Conservation (phyloP, 1,284 basidiomycete genomes). For the Chondrostereum purpureum region DNA sequence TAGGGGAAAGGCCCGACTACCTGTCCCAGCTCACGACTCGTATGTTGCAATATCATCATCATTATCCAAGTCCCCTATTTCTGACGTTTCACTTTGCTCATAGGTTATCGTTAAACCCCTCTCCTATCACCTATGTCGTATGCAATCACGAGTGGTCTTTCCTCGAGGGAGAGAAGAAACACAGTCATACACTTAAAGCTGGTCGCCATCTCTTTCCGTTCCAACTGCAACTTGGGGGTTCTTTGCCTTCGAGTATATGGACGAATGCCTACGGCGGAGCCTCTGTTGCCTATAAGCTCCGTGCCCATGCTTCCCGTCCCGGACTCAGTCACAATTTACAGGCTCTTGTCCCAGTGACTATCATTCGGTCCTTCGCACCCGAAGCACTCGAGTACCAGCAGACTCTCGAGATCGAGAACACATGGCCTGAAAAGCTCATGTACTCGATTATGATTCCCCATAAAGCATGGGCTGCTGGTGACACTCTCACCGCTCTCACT, state of each 20-base stretch:
- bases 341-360: constrained; percentile 51
- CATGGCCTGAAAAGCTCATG: constrained; percentile 94
- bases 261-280: constrained; percentile 57
- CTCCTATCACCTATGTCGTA: constrained; percentile 57
- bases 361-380: constrained; percentile 68
- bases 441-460: constrained; percentile 82
- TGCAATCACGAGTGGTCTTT: constrained; percentile 88
- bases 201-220: constrained; percentile 86
- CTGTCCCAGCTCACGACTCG: constrained; percentile 57
- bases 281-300: constrained; percentile 79
- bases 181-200: constrained; percentile 85
- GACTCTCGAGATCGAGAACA: constrained; percentile 90
- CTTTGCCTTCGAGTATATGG: constrained; percentile 70
- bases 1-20: constrained; percentile 75
- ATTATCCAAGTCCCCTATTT: constrained; percentile 15
- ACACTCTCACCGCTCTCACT: constrained; percentile 72
- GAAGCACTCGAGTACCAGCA: constrained; percentile 94
- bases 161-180: constrained; percentile 70
- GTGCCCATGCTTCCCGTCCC: constrained; percentile 72
- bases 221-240: constrained; percentile 74
- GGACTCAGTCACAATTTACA: constrained; percentile 73
- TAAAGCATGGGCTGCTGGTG: constrained; percentile 89
- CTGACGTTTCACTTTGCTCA: constrained; percentile 15
- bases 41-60: constrained; percentile 32
- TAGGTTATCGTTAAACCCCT: constrained; percentile 36